Evolutionary conservation across 2,329 filamentous ascomycete species (phyloP).

Genomic region (Colletotrichum lindemuthianum): DNA sequence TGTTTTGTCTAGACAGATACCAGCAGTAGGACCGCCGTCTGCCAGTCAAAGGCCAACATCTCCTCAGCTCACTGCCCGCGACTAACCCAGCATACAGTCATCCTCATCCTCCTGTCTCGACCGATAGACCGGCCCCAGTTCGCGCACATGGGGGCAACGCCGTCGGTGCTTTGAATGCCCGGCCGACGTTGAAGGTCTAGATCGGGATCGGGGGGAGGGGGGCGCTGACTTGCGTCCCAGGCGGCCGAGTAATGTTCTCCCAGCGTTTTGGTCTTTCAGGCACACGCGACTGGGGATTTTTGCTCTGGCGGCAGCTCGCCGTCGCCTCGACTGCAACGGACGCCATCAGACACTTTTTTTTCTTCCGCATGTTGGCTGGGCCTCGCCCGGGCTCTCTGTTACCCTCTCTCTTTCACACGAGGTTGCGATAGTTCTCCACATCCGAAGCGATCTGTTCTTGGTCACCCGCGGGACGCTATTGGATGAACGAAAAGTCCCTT

Average conservation of each 20-base stretch:
- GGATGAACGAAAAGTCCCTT: constrained; percentile 20
- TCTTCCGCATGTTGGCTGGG: background rate
- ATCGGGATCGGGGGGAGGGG: constrained; percentile 2
- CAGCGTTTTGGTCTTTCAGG: background rate
- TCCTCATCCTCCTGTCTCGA: constrained; percentile 15
- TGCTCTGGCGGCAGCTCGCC: background rate
- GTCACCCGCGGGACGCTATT: constrained; percentile 11
- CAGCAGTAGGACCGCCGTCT: background rate
- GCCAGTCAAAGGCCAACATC: background rate
- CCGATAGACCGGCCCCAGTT: constrained; percentile 2
- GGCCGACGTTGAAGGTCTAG: constrained; percentile 2
- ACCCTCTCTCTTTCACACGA: too few relatives aligned
- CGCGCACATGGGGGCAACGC: background rate
- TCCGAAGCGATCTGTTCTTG: constrained; percentile 16
- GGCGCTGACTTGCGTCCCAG: constrained; percentile 3
- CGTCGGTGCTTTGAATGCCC: background rate
- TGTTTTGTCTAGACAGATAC: constrained; percentile 22
- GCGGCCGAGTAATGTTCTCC: background rate
- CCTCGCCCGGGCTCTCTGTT: background rate
- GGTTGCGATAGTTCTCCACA: constrained; percentile 7
- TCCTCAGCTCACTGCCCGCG: constrained; percentile 1
- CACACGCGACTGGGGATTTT: background rate
- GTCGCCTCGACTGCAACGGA: background rate
- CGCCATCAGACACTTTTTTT: constrained; percentile 4
- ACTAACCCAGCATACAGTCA: constrained; percentile 25